Percentiles rank a stretch among this genome's conserved stretches.
Conservation (phyloP, 805 yeast species). For the Jamesozyma gamospora region DNA sequence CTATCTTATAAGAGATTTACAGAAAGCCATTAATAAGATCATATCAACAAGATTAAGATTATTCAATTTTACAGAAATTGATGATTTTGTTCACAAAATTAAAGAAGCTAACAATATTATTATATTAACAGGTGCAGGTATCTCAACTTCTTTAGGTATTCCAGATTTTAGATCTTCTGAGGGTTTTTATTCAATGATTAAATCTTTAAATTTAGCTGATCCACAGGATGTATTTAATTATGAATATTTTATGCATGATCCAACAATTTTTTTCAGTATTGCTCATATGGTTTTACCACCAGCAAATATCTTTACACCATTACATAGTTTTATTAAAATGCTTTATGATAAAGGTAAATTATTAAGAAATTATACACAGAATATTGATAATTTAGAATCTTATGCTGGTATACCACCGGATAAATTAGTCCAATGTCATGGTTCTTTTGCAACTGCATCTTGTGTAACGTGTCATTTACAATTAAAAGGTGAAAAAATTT, state of each 20-base stretch:
- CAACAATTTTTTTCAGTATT: constrained; percentile 68
- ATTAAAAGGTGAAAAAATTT: constrained; percentile 58
- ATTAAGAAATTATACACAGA: constrained; percentile 79
- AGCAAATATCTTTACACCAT: constrained; percentile 51
- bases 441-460: constrained; percentile 80
- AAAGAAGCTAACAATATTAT: constrained; percentile 49
- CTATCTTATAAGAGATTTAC: constrained; percentile 41
- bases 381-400: constrained; percentile 76
- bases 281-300: constrained; percentile 82
- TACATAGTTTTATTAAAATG: constrained; percentile 69
- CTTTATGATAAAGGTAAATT: constrained; percentile 67
- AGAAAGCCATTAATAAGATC: constrained; percentile 57
- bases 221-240: constrained; percentile 87
- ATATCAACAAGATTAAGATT: constrained; percentile 45
- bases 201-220: constrained; percentile 60
- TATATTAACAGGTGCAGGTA: constrained; percentile 88
- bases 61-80: constrained; percentile 44
- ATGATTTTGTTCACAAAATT: constrained; percentile 47
- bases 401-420: constrained; percentile 62
- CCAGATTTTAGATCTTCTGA: constrained; percentile 85
- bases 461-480: constrained; percentile 66
- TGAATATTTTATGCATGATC: constrained; percentile 58
- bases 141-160: constrained; percentile 79
- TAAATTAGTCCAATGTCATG: constrained; percentile 79
- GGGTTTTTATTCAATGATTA: constrained; percentile 68